phyloP scores from a whole-genome alignment of 441 rosid species.

The Jatropha podagrica region DNA sequence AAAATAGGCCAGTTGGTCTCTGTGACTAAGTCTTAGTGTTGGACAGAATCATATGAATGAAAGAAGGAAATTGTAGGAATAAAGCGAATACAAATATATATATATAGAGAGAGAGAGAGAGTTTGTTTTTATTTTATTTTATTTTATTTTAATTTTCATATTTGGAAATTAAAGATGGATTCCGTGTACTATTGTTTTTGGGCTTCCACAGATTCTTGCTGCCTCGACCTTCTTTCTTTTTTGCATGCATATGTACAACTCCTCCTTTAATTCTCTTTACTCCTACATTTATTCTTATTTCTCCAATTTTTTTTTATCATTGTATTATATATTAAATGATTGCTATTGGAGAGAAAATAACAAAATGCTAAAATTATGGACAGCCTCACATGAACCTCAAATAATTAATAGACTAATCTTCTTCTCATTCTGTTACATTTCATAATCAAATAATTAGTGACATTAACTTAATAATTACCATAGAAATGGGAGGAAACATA shows the following conservation, averaged over 20 bases:
- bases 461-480: not conserved
- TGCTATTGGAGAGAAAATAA: too few species aligned
- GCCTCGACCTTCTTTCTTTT: not conserved
- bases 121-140: slow-evolving; percentile 1
- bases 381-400: too few species aligned
- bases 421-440: not conserved
- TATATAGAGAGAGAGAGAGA: not conserved
- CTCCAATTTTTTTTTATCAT: too few species aligned
- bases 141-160: not conserved
- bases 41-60: slow-evolving; percentile 26
- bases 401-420: too few species aligned
- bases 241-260: not conserved
- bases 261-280: too few species aligned
- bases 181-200: slow-evolving; percentile 12
- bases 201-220: slow-evolving; percentile 2
- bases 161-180: not conserved
- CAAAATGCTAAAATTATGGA: too few species aligned
- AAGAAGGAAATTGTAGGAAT: slow-evolving; percentile 24
- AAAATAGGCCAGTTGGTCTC: slow-evolving; percentile 11
- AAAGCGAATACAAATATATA: slow-evolving; percentile 3
- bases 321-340: too few species aligned
- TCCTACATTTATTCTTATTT: too few species aligned
- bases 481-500: not conserved
- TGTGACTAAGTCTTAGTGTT: slow-evolving; percentile 26
- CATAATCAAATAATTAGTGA: not conserved